Evolutionary conservation across 257 asterid genomes (phyloP), one percentile per base, ranked within the genome.

Genomic region (Fraxinus excelsior): DNA sequence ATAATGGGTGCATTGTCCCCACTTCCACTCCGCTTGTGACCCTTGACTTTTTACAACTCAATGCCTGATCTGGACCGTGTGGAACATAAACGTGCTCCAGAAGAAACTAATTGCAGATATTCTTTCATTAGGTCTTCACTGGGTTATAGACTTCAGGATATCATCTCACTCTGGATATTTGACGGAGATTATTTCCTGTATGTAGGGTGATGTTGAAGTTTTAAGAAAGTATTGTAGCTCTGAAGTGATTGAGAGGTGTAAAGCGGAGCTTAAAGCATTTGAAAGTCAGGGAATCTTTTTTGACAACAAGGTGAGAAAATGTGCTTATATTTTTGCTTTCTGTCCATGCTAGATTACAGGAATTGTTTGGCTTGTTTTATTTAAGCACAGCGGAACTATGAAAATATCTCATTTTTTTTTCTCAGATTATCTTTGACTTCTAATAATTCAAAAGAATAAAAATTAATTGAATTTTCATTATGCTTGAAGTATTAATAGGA

Each of bases 161-260:
- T 70, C 32, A 44, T 80, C 51, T 80, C 42, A 42, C 60, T 67
- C 76, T 65, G 71, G 62, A 35, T 64, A 6, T 68, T 34, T 72
- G 62, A 71, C 23, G 60, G 68, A 81, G 32, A 42, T 6, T 25
- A 44, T 78, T 65, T 56, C 23, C 75, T 53, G 42, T 81, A 44
- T 73, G 65, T 84, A 96, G 98, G 97, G 90, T 67, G 92, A 96
- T 82, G 67, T 76, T 9, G 88, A 90, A 81, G 90, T 89, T 72
- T 70, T 96, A 80, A 83, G 80, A 29, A 94, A 87, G 88, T 92
- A 93, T 80, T 96, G 99, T 85, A 85, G 90, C 88, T 79, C 92
- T 42, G 90, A 89, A 82, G 90, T 96, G 56, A 76, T 90, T 78
- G 97, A 93, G 87, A 91, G 98, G 74, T 96, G 99, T 82, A 87